These are phyloP conservation scores for Leccinum obscurum DNA, from an alignment of 768 basidiomycete genomes.

Conservation along the genomic window DNA sequence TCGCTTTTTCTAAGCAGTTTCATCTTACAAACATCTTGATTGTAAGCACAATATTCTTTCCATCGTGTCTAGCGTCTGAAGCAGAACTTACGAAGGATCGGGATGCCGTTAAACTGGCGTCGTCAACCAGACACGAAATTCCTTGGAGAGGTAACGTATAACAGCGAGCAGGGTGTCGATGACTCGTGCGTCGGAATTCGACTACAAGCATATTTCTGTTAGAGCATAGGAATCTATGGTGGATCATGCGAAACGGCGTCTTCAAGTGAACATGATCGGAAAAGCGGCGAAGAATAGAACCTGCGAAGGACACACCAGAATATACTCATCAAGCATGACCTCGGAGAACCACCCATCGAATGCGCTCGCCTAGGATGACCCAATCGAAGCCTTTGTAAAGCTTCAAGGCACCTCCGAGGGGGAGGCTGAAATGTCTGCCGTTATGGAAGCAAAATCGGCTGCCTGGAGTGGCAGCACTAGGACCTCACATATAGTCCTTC, in stretches of 20 bases:
- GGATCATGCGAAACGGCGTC: conserved; percentile 7
- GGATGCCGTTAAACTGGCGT: not conserved
- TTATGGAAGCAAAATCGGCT: not conserved
- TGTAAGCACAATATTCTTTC: not conserved
- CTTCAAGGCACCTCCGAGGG: not conserved
- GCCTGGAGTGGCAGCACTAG: too few species aligned
- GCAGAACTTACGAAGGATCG: too few species aligned
- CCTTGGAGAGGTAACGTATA: too few species aligned
- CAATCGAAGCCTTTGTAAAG: not conserved
- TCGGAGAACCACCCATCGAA: conserved; percentile 8
- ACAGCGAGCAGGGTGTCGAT: not conserved
- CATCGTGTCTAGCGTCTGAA: not conserved
- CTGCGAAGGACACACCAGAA: conserved; percentile 3
- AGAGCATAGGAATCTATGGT: not conserved
- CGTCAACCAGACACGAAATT: not conserved
- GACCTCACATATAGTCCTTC: not conserved
- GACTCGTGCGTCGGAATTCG: not conserved
- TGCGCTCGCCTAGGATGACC: not conserved
- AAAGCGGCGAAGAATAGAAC: conserved; percentile 11
- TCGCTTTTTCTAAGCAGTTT: not conserved
- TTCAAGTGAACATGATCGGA: conserved; percentile 13
- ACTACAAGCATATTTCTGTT: not conserved
- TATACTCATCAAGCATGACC: conserved; percentile 4
- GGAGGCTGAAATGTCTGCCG: not conserved
- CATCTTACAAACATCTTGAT: conserved; percentile 1